Conservation (phyloP, 495 filamentous ascomycete genomes). For the Xylaria bambusicola region DNA sequence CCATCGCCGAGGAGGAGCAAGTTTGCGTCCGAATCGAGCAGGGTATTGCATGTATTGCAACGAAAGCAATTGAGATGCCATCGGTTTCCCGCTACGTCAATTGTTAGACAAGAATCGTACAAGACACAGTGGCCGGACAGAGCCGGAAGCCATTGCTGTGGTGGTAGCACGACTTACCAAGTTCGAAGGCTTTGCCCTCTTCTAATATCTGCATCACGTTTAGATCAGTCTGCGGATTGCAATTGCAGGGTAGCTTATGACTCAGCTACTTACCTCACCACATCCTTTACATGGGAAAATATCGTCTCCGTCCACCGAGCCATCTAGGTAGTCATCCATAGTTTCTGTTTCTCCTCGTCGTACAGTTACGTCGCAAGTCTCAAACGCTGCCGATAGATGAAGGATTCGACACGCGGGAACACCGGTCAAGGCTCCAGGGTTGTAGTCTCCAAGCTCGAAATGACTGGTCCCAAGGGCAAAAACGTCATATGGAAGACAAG, state of each 20-base stretch:
- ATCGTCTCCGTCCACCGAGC: slow-evolving; percentile 85
- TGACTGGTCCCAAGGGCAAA: slow-evolving; percentile 8
- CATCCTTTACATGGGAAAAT: slow-evolving; percentile 95
- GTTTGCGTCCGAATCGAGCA: slow-evolving; percentile 98
- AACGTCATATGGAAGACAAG: slow-evolving; percentile 6
- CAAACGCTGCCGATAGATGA: background rate
- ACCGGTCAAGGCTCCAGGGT: background rate
- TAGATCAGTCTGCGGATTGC: slow-evolving; percentile 3
- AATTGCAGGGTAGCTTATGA: background rate
- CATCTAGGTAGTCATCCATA: slow-evolving; percentile 71
- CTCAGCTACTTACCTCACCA: slow-evolving; percentile 71
- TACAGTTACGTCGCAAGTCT: slow-evolving; percentile 7
- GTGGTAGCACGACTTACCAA: slow-evolving; percentile 65
- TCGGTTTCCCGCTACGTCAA: slow-evolving; percentile 79
- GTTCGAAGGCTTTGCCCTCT: slow-evolving; percentile 97
- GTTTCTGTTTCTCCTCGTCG: slow-evolving; percentile 11
- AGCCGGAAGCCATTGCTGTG: background rate
- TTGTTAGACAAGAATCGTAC: slow-evolving; percentile 17
- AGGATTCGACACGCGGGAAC: background rate
- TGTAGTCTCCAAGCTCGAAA: background rate
- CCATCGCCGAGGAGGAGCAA: slow-evolving; percentile 96
- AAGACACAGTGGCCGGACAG: background rate
- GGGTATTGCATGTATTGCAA: slow-evolving; percentile 92
- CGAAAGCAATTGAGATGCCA: slow-evolving; percentile 99
- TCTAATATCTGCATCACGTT: slow-evolving; percentile 72